Evolutionary conservation across 805 yeast genomes (phyloP), one percentile per base, ranked within the genome.

Genomic region (Ogataea dorogensis): DNA sequence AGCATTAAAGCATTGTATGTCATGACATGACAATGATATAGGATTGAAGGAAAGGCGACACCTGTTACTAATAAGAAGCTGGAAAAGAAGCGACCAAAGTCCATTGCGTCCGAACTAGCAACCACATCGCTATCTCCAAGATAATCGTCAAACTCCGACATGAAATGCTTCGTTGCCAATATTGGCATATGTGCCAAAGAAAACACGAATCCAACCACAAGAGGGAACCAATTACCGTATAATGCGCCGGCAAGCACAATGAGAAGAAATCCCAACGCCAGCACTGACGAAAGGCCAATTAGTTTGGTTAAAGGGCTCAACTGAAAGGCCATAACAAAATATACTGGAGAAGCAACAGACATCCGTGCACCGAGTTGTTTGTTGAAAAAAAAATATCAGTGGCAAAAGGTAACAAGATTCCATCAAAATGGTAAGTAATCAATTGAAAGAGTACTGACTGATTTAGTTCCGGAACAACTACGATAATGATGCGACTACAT

Each of bases 401-500:
- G 46, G 46, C 46, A 42, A 42, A 42, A 37, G 24, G n/a, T n/a
- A n/a, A 24, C 10, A 32, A 17, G 25, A 21, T 22, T 17, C 16
- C 17, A 31, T 24, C 34, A 32, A 17, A 25, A 36, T 37, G 38
- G 42, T 31, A 28, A 40, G 37, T 28, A 15, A 10, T 11, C 23
- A 18, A 28, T 17, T 16, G 18, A 15, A 9, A 12, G 9, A 22
- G 12, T 17, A 26, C 47, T 42, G 42, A 43, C 46, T 12, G 5
- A 28, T 14, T 18, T 36, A 65, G 98, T 93, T 93, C 62, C 87
- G 98, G 75, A 93, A 93, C 68, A 93, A 94, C 56, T 93, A 93
- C 74, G 98, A 93, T 64, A 94, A 95, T 73, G 99, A 93, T 64
- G 82, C 98, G 30, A 96, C 93, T 41, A 93, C 99, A 10, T 93